phyloP scores from a whole-genome alignment of 78 protist genomes.

The Pigoraptor vietnamica region DNA sequence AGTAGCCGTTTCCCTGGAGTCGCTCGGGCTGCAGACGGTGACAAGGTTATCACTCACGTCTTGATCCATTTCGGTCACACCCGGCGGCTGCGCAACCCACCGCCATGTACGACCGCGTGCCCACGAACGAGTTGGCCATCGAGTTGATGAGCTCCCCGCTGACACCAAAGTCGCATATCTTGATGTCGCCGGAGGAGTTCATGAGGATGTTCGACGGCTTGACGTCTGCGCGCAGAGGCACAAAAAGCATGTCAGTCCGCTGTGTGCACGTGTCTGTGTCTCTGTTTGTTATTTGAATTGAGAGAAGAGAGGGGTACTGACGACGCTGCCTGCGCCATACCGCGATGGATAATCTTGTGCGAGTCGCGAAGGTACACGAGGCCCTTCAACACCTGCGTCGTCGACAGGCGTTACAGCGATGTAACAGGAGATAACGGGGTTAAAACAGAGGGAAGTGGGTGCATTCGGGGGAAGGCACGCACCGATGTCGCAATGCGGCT shows the following conservation, averaged over 20 bases:
- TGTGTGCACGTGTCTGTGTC: neutral
- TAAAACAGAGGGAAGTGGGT: too few relatives aligned
- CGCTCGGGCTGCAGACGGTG: neutral
- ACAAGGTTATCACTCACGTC: neutral
- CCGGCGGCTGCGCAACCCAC: neutral
- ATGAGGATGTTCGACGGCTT: slow-evolving; percentile 76
- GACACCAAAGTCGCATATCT: slow-evolving; percentile 77
- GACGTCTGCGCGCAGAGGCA: slow-evolving; percentile 30
- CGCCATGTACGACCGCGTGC: slow-evolving; percentile 83
- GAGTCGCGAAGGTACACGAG: slow-evolving; percentile 30
- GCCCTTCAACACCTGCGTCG: slow-evolving; percentile 15
- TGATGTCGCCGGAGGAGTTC: slow-evolving; percentile 38
- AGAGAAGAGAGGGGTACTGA: neutral
- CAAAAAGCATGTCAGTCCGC: neutral
- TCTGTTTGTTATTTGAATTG: neutral
- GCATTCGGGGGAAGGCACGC: too few relatives aligned
- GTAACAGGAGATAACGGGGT: too few relatives aligned
- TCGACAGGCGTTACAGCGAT: neutral
- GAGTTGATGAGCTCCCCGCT: slow-evolving; percentile 23
- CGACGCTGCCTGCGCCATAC: neutral
- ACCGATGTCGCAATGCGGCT: neutral
- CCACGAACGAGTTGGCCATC: slow-evolving; percentile 56
- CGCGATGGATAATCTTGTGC: slow-evolving; percentile 24
- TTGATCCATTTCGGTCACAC: too few relatives aligned
- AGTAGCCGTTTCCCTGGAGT: slow-evolving; percentile 11